Conservation (phyloP, 345 rosid species). For the Eutrema heterophyllum region DNA sequence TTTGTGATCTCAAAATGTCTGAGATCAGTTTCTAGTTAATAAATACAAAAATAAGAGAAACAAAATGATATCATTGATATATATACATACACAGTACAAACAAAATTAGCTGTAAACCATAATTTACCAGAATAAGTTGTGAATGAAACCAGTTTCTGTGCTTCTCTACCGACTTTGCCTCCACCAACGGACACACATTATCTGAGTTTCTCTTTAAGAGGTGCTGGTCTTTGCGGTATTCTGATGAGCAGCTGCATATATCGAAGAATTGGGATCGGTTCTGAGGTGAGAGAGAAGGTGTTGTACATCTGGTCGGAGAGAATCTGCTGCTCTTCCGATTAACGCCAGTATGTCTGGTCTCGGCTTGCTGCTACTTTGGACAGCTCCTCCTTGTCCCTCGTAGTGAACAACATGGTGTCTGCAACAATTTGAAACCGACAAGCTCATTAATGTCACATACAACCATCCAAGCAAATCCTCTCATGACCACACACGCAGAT, state of each 20-base stretch:
- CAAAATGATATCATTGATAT: background rate
- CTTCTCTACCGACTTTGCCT: conserved; percentile 9
- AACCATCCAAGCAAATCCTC: background rate
- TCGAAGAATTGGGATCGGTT: conserved; percentile 61
- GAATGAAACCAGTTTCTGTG: background rate
- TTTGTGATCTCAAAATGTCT: background rate
- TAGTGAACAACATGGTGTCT: conserved; percentile 91
- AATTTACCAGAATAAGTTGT: background rate
- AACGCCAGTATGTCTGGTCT: conserved; percentile 68
- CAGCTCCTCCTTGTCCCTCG: conserved; percentile 95
- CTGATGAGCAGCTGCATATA: conserved; percentile 87
- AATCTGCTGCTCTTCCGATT: conserved; percentile 62
- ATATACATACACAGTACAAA: background rate
- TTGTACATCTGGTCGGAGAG: conserved; percentile 72
- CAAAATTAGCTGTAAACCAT: background rate
- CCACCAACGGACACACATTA: background rate
- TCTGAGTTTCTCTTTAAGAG: background rate
- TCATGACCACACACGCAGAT: no score
- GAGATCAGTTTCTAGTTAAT: background rate
- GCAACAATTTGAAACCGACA: conserved; percentile 8
- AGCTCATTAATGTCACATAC: background rate
- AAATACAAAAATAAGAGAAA: background rate
- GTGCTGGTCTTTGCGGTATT: conserved; percentile 41
- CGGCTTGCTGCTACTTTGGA: conserved; percentile 85
- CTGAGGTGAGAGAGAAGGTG: conserved; percentile 86